These are phyloP conservation scores for Penicillium sp. DNA, from an alignment of 2,329 filamentous ascomycete species.

Conservation along the genomic window DNA sequence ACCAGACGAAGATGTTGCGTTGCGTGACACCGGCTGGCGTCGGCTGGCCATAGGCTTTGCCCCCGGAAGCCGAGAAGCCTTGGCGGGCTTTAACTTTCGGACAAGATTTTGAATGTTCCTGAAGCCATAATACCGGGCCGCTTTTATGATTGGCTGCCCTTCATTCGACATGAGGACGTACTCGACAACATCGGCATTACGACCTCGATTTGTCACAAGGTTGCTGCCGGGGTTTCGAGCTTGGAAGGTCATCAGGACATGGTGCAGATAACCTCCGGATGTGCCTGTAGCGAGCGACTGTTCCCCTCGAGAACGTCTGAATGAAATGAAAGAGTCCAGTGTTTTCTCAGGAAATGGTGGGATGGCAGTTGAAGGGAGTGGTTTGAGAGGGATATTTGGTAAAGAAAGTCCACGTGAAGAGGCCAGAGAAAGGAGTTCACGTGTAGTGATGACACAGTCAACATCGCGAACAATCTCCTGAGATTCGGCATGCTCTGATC, in stretches of 20 bases:
- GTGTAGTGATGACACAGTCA: conserved; percentile 95
- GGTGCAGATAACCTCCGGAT: conserved; percentile 82
- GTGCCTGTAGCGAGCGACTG: conserved; percentile 60
- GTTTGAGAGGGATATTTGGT: conserved; percentile 59
- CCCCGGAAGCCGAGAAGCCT: conserved; percentile 71
- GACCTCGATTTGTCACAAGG: conserved; percentile 66
- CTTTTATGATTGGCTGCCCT: conserved; percentile 62
- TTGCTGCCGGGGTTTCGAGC: conserved; percentile 63
- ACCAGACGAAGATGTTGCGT: conserved; percentile 25
- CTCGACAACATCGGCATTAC: conserved; percentile 87
- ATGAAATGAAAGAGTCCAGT: conserved; percentile 70
- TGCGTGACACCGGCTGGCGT: conserved; percentile 30
- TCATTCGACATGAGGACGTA: conserved; percentile 60
- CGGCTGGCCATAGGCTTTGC: conserved; percentile 49
- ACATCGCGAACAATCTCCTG: conserved; percentile 66
- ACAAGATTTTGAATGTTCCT: conserved; percentile 98
- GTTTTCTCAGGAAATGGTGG: conserved; percentile 65
- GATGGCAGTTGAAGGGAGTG: conserved; percentile 44
- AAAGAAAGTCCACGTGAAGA: conserved; percentile 74
- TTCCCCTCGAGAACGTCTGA: conserved; percentile 35
- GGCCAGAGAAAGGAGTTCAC: conserved; percentile 85
- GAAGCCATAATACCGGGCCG: conserved; percentile 93
- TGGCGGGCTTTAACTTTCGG: conserved; percentile 77
- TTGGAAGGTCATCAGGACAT: conserved; percentile 71
- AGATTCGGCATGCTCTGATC: conserved; percentile 30